phyloP scores from a whole-genome alignment of 139 green algal genomes.

The Chlorella sp. region DNA sequence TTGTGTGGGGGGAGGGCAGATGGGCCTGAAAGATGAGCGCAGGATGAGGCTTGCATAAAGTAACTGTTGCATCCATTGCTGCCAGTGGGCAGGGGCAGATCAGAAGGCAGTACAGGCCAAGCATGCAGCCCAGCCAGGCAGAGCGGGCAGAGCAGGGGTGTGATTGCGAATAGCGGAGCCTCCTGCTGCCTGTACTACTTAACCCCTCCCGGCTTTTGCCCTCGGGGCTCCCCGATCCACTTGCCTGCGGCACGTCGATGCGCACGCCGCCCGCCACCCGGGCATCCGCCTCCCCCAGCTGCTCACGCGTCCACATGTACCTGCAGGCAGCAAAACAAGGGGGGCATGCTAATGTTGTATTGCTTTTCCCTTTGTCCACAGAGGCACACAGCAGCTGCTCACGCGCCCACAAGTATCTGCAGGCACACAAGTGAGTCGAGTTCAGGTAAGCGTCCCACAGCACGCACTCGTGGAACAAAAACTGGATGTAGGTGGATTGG shows the following conservation, averaged over 20 bases:
- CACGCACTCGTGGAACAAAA: no score
- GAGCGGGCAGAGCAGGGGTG: background rate
- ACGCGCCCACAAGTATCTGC: no score
- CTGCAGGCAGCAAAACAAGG: background rate
- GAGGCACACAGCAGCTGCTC: no score
- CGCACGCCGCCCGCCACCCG: constrained; percentile 63
- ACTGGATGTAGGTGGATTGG: no score
- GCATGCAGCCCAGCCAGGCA: background rate
- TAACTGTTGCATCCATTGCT: background rate
- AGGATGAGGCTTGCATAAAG: background rate
- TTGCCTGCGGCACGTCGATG: constrained; percentile 65
- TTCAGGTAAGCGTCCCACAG: no score
- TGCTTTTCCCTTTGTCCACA: background rate
- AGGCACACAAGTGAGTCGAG: no score
- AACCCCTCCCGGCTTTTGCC: background rate
- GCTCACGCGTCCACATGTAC: constrained; percentile 79
- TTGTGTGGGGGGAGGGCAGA: background rate
- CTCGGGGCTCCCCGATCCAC: background rate
- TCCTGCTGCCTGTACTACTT: background rate
- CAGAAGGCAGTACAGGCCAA: background rate
- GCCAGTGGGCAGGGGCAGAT: no score
- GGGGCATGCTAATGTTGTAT: background rate
- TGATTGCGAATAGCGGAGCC: no score
- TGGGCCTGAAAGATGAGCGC: background rate
- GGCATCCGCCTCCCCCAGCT: constrained; percentile 53